Base-by-base conservation (phyloP, 23 red algal genomes). In the Porphyridium purpureum region DNA sequence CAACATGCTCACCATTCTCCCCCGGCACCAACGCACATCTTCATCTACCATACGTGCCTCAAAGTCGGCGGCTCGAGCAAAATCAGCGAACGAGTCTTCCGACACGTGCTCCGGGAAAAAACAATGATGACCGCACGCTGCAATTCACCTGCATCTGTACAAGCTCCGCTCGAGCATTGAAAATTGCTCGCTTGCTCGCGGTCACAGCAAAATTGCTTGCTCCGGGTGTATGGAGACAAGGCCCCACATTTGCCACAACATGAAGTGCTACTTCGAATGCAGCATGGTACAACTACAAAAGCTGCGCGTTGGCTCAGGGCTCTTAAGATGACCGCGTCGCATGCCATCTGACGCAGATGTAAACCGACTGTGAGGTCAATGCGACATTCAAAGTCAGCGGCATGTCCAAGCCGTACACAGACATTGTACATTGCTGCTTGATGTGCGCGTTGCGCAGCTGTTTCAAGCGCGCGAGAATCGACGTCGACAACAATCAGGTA, bases 291-390 rank as follows among this genome's bases (percentile, higher is more conserved):
- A 3, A 70, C 33, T 0, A 82, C 21, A 59, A 80, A 25, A 2
- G 74, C 62, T n/a, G 65, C 76, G 1, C 65, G 21, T 3, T 38
- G 30, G 2, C 52, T 49, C 7, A 36, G 24, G 0, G 50, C 65
- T 7, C 30, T 57, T 1, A 41, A 48, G 20, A 82, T 24, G 21
- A 54, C 76, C 27, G 50, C 49, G 54, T 82, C 76, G 20, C 55
- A 69, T 0, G 65, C 76, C 9, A 47, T 57, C 36, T 46, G 62
- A 32, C 76, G 69, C 7, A 54, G 62, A 54, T 82, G 76, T 29
- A 82, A 41, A 4, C 62, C 76, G 19, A 72, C 21, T 22, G 65
- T 59, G 6, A 71, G 50, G 14, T 82, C 64, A 47, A 70, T 69
- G 7, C 58, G 26, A 20, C 14, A 35, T 54, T 56, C 46, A 0